Conservation (phyloP, 1,284 basidiomycete species). For the Fomitopsis betulina region DNA sequence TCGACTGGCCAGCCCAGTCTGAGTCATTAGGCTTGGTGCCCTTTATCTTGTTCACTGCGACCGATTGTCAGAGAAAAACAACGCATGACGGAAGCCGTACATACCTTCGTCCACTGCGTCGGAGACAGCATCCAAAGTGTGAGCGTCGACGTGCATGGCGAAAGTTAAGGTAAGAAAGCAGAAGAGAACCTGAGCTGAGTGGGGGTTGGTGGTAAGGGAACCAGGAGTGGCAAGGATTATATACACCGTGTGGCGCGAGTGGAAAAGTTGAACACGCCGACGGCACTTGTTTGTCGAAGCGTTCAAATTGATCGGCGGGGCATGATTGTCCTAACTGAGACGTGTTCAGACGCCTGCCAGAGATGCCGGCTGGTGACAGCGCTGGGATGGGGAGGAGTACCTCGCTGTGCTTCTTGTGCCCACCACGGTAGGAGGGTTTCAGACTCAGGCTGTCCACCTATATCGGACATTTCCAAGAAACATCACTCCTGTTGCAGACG, state of each 20-base stretch:
- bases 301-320: neutral
- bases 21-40: slow-evolving; percentile 23
- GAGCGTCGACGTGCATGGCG: slow-evolving; percentile 20
- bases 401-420: neutral
- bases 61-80: neutral
- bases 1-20: slow-evolving; percentile 54
- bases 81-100: slow-evolving; percentile 12
- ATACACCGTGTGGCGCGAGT: neutral
- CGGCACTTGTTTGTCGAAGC: neutral
- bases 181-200: neutral
- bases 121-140: slow-evolving; percentile 58
- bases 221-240: neutral
- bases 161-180: neutral
- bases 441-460: neutral
- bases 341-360: neutral
- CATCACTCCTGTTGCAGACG: neutral
- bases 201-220: neutral
- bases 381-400: slow-evolving; percentile 3
- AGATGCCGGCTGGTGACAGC: neutral
- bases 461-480: neutral
- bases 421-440: neutral
- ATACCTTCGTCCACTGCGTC: slow-evolving; percentile 73
- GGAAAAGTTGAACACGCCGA: neutral
- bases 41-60: slow-evolving; percentile 63
- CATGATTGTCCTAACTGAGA: neutral